These are phyloP conservation scores for Arthrocladium fulminans DNA, from an alignment of 2,329 filamentous ascomycete species.

Conservation along the genomic window DNA sequence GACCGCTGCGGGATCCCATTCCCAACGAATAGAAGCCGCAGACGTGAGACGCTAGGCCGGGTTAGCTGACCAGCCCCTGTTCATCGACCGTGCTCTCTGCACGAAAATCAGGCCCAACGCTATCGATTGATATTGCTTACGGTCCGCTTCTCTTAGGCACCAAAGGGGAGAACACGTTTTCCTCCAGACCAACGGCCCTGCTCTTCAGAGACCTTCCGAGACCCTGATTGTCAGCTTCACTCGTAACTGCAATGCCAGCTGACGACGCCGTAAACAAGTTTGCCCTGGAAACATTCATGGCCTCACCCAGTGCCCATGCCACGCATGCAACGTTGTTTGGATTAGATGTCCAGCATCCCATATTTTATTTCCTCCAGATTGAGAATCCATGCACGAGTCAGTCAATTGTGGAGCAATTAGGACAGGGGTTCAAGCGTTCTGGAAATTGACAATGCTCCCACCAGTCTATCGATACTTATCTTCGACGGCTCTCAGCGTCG, in stretches of 20 bases:
- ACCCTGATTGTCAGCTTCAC: constrained; percentile 1
- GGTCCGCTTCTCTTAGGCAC: neutral
- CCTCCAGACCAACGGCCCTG: neutral
- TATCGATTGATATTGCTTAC: neutral
- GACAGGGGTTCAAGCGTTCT: neutral
- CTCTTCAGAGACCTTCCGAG: neutral
- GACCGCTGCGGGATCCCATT: neutral
- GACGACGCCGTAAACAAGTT: neutral
- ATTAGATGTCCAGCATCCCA: no score
- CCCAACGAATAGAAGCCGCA: neutral
- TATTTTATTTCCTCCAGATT: no score
- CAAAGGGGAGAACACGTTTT: neutral
- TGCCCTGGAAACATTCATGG: neutral
- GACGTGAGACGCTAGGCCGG: neutral
- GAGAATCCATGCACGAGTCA: neutral
- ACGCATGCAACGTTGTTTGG: neutral
- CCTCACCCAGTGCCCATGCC: neutral
- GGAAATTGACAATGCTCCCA: neutral
- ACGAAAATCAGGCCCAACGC: neutral
- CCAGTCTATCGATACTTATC: neutral
- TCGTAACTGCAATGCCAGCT: neutral
- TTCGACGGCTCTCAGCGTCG: neutral
- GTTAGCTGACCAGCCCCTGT: neutral
- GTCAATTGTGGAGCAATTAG: neutral
- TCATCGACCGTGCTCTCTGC: neutral